Evolutionary conservation across 2,329 filamentous ascomycete species (phyloP), one percentile per base, ranked within the genome.

Genomic region (Ceratocystis albifundus): DNA sequence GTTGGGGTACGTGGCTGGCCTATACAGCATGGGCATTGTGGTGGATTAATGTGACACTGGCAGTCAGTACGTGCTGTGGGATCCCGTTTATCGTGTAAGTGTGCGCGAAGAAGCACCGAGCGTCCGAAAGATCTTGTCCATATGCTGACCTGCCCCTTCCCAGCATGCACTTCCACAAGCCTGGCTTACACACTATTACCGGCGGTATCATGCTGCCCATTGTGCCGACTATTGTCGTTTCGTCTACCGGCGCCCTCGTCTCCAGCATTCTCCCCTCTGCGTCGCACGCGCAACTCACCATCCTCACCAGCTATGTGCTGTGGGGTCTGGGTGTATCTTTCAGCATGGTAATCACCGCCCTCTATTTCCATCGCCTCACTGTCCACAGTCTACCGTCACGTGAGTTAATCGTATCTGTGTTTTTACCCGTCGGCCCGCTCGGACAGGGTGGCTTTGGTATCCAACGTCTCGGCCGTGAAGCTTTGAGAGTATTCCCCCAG

Each of bases 331-430:
- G 85, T 3, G 79, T 76, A 70, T 74, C 74, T 44, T 77, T 89
- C 63, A 82, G 85, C 1, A 80, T 85, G 73, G 79, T 80, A 53
- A 80, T 88, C 22, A 75, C 89, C 30, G 83, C 83, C 10, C 80
- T 89, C 46, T 90, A 89, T 74, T 88, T 88, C 71, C 83, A 87
- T 68, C 84, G 87, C 10, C 77, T 90, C 8, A 84, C 83, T 3
- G 73, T 89, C 2, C 82, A 89, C 74, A 84, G 84, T 48, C 78
- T 89, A 15, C 86, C 86, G 0, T 81, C 85, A 0, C 79, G 82
- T 62, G 87, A 88, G 71, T 82, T 85, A 66, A 85, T 89, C 55
- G 85, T 88, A 8, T 86, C 82, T 1, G 82, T 84, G 5, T 87
- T 89, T 70, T 75, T 89, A 0, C 86, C 87, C 0, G 77, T 89